Evolutionary conservation across 176 grass and related monocot species (phyloP).

Genomic region (Poa annua): DNA sequence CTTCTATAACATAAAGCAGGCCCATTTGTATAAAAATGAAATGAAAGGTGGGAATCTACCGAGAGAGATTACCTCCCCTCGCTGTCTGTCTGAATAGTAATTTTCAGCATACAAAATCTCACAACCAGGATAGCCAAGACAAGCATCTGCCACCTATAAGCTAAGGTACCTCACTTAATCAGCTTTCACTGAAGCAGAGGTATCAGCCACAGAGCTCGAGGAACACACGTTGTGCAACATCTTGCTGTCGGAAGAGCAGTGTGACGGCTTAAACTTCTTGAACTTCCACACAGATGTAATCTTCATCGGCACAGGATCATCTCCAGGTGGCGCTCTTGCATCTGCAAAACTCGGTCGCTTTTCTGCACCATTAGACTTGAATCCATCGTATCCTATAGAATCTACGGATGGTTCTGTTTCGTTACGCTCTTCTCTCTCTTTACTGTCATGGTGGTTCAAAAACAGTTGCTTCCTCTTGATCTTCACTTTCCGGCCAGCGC

Average conservation of each 20-base stretch:
- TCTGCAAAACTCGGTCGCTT: constrained; percentile 23
- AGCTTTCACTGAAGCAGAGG: constrained; percentile 60
- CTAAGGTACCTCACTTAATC: constrained; percentile 63
- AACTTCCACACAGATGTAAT: constrained; percentile 81
- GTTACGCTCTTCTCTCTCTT: constrained; percentile 49
- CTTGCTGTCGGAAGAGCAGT: constrained; percentile 74
- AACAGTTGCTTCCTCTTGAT: constrained; percentile 72
- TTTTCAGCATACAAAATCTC: constrained; percentile 68
- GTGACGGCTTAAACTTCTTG: constrained; percentile 76
- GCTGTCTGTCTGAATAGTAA: constrained; percentile 42
- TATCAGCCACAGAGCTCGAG: constrained; percentile 42
- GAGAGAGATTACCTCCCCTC: constrained; percentile 46
- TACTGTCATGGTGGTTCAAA: constrained; percentile 53
- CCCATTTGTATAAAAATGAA: constrained; percentile 58
- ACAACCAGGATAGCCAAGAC: constrained; percentile 56
- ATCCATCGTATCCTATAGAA: constrained; percentile 34
- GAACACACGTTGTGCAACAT: constrained; percentile 64
- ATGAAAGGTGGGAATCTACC: constrained; percentile 48
- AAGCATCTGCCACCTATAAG: constrained; percentile 48
- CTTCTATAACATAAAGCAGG: constrained; percentile 56
- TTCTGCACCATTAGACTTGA: constrained; percentile 36
- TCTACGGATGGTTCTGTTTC: constrained; percentile 46
- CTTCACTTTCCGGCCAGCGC: constrained; percentile 51
- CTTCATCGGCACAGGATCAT: constrained; percentile 42
- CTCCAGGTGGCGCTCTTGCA: constrained; percentile 33